Evolutionary conservation across 148 eudicot genomes (phyloP), one percentile per base, ranked within the genome.

Genomic region (Limonium bicolor): DNA sequence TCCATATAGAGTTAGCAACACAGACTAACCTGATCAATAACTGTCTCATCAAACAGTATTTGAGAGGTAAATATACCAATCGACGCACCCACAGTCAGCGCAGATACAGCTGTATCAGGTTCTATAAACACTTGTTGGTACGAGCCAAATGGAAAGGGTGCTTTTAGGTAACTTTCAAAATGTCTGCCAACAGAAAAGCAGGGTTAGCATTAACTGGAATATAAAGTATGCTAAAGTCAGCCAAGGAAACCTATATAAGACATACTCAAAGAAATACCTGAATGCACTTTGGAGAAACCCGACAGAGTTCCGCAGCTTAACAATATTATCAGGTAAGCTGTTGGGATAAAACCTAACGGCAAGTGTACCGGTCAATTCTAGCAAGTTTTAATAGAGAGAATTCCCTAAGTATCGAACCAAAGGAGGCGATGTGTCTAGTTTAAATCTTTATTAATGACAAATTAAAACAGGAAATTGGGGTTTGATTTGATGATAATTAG

Each of bases 1-100:
- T n/a, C n/a, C n/a, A n/a, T n/a, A n/a, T n/a, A n/a, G n/a, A n/a
- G n/a, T n/a, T n/a, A n/a, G n/a, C n/a, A n/a, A n/a, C n/a, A n/a
- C n/a, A n/a, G n/a, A n/a, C 63, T 29, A 63, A 90, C 99, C 95
- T 78, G 95, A 63, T 90, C 94, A 49, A 90, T 75, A 45, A 90
- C 70, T 68, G 78, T 90, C 76, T 78, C 95, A 55, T 90, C 95
- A 53, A 57, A 85, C 26, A 90, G 76, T 20, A 84, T 40, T 47
- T 85, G 85, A 54, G 95, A 75, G 39, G 85, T 90, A 48, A 90
- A 85, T 54, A 90, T 66, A 51, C 74, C 58, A 70, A 78, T 58
- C 11, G 99, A 84, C 37, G 94, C 95, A 48, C 99, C 99, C 58
- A 69, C 44, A 57, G 74, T 85, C 36, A 59, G 54, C 3, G 85